Evolutionary conservation across 2,329 filamentous ascomycete species (phyloP), one percentile per base, ranked within the genome.

Genomic region (Pseudogymnoascus pannorum): DNA sequence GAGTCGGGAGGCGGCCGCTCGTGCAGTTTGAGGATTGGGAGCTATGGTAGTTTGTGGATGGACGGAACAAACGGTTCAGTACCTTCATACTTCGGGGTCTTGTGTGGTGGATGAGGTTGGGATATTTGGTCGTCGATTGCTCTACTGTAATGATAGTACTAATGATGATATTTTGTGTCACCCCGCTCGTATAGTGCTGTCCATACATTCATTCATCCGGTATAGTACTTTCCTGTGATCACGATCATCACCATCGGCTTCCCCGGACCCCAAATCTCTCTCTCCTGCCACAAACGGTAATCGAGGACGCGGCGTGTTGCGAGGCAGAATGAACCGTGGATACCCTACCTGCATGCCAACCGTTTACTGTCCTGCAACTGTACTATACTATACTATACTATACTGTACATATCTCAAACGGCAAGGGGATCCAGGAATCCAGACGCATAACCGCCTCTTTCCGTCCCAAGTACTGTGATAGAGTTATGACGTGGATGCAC

Each of bases 401-500:
- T 12, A 12, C 18, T 22, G 16, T 5, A 42, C 16, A 42, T 20
- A 22, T 42, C 9, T 9, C n/a, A n/a, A 20, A 24, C 40, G 40
- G 40, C 11, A 24, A 14, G 20, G 40, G 26, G 26, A 29, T 29
- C 7, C 4, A 29, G 4, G 26, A n/a, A 42, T 42, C 9, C 18
- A 44, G 40, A 20, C 40, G 40, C 40, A 40, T 40, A 40, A 40
- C 38, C 16, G 16, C 38, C 3, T 40, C 38, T 24, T 24, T 44
- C 11, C 40, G 40, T 44, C 40, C 40, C 40, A 18, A 44, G 24
- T 44, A 12, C 20, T 24, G 20, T 44, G 40, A 44, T 44, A 44
- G 40, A 44, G 40, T 44, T 44, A 44, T 44, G 40, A 44, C 40
- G 40, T 44, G 40, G 40, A 44, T 44, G 40, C 40, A 44, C 40